Percentiles rank a stretch among this genome's conserved stretches.
phyloP scores from a whole-genome alignment of 805 yeast species.

The Wickerhamomyces ciferrii region DNA sequence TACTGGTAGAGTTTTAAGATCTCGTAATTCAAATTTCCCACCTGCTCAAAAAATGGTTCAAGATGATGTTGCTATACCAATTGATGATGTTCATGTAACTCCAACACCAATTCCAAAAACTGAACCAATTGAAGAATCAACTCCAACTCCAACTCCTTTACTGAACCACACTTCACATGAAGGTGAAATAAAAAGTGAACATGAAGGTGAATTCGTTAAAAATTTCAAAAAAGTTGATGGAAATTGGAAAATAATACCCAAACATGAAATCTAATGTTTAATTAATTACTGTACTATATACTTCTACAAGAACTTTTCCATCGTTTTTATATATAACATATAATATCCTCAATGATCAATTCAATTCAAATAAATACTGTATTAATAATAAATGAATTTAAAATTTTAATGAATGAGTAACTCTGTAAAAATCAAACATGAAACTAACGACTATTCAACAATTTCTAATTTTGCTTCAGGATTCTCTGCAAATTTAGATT shows the following conservation, averaged over 20 bases:
- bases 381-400: no score
- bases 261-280: not conserved
- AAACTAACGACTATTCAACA: slow-evolving; percentile 12
- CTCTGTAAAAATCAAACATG: not conserved
- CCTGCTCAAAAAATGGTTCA: slow-evolving; percentile 13
- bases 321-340: no score
- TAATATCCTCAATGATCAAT: no score
- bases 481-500: slow-evolving; percentile 35
- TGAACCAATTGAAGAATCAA: slow-evolving; percentile 3
- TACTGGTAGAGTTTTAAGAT: not conserved
- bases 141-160: not conserved
- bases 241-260: not conserved
- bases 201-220: not conserved
- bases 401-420: not conserved
- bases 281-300: no score
- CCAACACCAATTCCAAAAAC: not conserved
- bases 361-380: no score
- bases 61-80: slow-evolving; percentile 3
- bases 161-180: not conserved
- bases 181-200: not conserved
- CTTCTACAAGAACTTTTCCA: no score
- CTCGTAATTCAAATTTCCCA: not conserved
- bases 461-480: slow-evolving; percentile 13
- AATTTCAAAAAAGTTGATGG: not conserved
- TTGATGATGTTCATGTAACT: slow-evolving; percentile 3